phyloP scores from a whole-genome alignment of 2,329 filamentous ascomycete genomes.

The Phyllosticta citriasiana region DNA sequence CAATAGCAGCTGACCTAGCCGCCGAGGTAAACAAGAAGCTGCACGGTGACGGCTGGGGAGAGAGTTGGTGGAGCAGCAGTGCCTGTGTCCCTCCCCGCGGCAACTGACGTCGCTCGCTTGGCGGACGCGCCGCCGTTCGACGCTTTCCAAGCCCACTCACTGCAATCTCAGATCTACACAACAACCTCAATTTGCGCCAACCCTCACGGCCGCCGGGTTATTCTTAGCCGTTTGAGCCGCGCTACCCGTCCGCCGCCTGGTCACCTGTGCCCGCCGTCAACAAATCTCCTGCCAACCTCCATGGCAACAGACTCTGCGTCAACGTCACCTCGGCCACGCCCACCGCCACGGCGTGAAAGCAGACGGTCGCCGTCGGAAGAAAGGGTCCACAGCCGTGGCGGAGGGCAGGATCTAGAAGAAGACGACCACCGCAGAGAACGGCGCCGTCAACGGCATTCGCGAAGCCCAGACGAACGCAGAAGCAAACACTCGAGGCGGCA shows the following conservation, averaged over 20 bases:
- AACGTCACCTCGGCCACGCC: neutral
- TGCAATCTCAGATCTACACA: neutral
- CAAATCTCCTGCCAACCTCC: neutral
- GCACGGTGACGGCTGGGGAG: neutral
- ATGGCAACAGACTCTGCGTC: neutral
- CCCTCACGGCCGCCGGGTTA: neutral
- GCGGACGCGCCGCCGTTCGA: neutral
- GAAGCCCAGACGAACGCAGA: slow-evolving; percentile 14
- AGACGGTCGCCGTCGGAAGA: slow-evolving; percentile 1
- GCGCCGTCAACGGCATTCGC: slow-evolving; percentile 19
- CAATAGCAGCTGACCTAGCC: neutral
- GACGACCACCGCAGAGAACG: slow-evolving; percentile 4
- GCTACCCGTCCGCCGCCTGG: neutral
- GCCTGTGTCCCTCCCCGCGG: neutral
- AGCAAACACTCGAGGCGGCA: slow-evolving; percentile 8
- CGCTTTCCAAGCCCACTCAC: neutral
- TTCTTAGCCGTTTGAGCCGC: neutral
- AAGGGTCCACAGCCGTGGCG: neutral
- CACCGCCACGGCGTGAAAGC: neutral
- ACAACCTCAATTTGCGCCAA: neutral
- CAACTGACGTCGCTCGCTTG: neutral
- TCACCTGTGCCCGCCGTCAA: neutral
- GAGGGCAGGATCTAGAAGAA: neutral
- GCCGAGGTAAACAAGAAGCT: neutral
- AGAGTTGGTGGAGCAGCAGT: neutral